These are phyloP conservation scores for Mycena epipterygia DNA, from an alignment of 768 basidiomycete species.

Conservation along the genomic window DNA sequence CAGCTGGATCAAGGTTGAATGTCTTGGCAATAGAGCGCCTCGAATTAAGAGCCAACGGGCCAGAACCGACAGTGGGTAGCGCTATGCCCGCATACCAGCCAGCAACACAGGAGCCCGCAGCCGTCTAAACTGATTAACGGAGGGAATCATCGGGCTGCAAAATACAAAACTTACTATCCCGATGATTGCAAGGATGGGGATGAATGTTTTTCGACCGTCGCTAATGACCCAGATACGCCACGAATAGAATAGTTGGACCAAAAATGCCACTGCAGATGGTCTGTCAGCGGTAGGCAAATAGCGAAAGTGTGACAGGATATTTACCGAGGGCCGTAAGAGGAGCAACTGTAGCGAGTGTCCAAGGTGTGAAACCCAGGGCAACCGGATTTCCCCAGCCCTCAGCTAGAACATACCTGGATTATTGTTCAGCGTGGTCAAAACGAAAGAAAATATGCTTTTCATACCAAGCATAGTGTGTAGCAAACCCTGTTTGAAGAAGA, in stretches of 20 bases:
- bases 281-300: too few relatives aligned
- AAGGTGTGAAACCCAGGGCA: constrained; percentile 11
- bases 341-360: constrained; percentile 15
- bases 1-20: constrained; percentile 1
- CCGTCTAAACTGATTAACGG: constrained; percentile 1
- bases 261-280: constrained; percentile 4
- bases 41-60: constrained; percentile 6
- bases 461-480: constrained; percentile 19
- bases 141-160: background rate
- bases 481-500: constrained; percentile 15
- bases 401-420: constrained; percentile 10
- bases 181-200: constrained; percentile 14
- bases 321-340: constrained; percentile 21
- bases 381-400: constrained; percentile 9
- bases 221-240: constrained; percentile 21
- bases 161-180: constrained; percentile 2
- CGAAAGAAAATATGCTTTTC: background rate
- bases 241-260: constrained; percentile 18
- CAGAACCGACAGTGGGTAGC: constrained; percentile 5
- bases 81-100: constrained; percentile 16
- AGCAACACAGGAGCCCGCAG: constrained; percentile 4
- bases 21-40: constrained; percentile 17
- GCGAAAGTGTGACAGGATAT: background rate
- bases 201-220: background rate
- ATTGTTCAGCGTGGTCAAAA: background rate